Conservation (phyloP, 2,329 filamentous ascomycete species). For the Aspergillus ochraceoroseus region DNA sequence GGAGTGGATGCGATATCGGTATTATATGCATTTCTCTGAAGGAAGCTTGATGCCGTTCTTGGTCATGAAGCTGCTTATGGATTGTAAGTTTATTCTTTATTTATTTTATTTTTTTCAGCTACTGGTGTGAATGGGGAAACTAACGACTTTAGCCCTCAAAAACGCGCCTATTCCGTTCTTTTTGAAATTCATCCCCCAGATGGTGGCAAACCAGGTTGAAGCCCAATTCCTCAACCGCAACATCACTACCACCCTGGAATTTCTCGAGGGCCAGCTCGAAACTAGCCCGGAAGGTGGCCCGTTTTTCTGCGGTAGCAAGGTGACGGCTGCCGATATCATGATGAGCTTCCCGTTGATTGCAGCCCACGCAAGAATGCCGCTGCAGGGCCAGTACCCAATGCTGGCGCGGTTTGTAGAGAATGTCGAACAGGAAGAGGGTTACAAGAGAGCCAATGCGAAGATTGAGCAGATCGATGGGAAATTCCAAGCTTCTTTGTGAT, state of each 20-base stretch:
- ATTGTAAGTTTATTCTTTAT: constrained; percentile 41
- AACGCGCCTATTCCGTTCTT: constrained; percentile 61
- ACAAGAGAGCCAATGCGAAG: constrained; percentile 40
- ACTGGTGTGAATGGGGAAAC: not conserved
- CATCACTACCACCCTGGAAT: constrained; percentile 40
- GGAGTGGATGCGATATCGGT: constrained; percentile 57
- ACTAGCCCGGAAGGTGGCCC: constrained; percentile 38
- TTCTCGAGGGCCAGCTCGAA: constrained; percentile 45
- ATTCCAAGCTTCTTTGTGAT: constrained; percentile 30
- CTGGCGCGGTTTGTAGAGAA: constrained; percentile 36
- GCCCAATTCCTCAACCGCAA: constrained; percentile 40
- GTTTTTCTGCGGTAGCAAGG: constrained; percentile 42
- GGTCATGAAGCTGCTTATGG: constrained; percentile 59
- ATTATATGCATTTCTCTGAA: constrained; percentile 79
- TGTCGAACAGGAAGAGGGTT: constrained; percentile 37
- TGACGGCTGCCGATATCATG: constrained; percentile 47
- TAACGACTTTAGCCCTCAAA: constrained; percentile 39
- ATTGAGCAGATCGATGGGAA: constrained; percentile 40
- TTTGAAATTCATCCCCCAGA: constrained; percentile 58
- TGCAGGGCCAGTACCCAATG: constrained; percentile 37
- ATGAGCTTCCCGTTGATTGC: constrained; percentile 46
- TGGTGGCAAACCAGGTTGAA: constrained; percentile 48
- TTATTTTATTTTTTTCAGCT: constrained; percentile 2
- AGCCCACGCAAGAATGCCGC: constrained; percentile 32
- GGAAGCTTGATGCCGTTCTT: constrained; percentile 73